Conservation (phyloP, 2,329 filamentous ascomycete genomes). For the Plectosphaerella sp. region DNA sequence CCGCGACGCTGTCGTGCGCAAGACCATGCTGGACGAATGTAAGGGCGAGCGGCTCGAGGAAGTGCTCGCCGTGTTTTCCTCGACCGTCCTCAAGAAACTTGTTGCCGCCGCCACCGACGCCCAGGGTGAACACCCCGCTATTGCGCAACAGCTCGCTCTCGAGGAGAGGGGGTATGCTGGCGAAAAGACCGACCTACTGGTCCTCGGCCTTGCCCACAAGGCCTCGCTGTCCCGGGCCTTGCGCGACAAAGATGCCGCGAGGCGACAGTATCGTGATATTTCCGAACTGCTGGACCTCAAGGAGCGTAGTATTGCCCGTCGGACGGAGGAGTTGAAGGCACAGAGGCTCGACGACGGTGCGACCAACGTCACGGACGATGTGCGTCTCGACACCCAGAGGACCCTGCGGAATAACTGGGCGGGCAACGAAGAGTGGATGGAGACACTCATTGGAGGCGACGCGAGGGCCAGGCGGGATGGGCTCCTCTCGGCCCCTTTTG, state of each 20-base stretch:
- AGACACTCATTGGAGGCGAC: slow-evolving; percentile 66
- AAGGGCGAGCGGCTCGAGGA: slow-evolving; percentile 89
- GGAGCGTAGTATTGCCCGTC: slow-evolving; percentile 49
- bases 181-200: slow-evolving; percentile 52
- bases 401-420: slow-evolving; percentile 71
- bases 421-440: slow-evolving; percentile 70
- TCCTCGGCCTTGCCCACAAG: slow-evolving; percentile 70
- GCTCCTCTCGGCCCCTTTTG: slow-evolving; percentile 63
- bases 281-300: slow-evolving; percentile 60
- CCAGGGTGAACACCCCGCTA: slow-evolving; percentile 34
- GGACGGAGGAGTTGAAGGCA: slow-evolving; percentile 39
- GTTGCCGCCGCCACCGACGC: slow-evolving; percentile 39
- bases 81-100: slow-evolving; percentile 70
- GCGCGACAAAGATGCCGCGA: slow-evolving; percentile 54
- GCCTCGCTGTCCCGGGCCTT: slow-evolving; percentile 58
- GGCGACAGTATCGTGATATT: slow-evolving; percentile 58
- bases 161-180: slow-evolving; percentile 55
- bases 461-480: slow-evolving; percentile 50
- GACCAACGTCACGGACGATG: slow-evolving; percentile 30
- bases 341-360: not conserved
- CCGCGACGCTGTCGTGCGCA: slow-evolving; percentile 74
- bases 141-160: slow-evolving; percentile 51
- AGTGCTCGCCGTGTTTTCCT: slow-evolving; percentile 77
- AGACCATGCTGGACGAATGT: slow-evolving; percentile 96
- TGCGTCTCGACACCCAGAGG: slow-evolving; percentile 49